Base-by-base conservation (phyloP, 2,329 filamentous ascomycete genomes). In the Monosporascus sp. region DNA sequence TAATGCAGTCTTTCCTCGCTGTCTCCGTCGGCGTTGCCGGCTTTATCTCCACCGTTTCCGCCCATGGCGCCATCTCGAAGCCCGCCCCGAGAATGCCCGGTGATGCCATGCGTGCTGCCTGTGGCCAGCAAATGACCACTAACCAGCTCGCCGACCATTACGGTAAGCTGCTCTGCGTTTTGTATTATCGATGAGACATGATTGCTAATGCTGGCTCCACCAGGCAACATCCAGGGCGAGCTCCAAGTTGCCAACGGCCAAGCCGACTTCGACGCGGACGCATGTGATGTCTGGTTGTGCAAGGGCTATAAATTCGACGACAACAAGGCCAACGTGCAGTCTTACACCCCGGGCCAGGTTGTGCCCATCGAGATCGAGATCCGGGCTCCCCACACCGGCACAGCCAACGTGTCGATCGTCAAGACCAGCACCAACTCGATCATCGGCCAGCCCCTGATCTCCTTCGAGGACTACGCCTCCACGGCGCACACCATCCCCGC, bases 271-370 rank as follows among this genome's bases (percentile, higher is more conserved):
- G 68, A 78, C 51, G 69, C 70, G 46, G 63, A 65, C 1, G 63
- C 67, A 38, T 82, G 79, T 65, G 69, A 79, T 60, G 69, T 80
- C 61, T 80, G 73, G 73, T 72, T 79, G 47, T 82, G 79, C 77
- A 81, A 82, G 69, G 81, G 81, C 55, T 77, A 77, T 68, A 75
- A 82, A 62, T 81, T 76, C 67, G 73, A 62, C 46, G 81, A 84
- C 69, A 80, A 80, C 70, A 76, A 66, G 56, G 49, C 50, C 52
- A 78, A 78, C 59, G 71, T 83, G 48, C 72, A 79, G 58, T 70
- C 65, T 42, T 83, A 75, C 72, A 76, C 72, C 18, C 65, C 74
- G n/a, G 77, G 78, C 54, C 67, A 80, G 64, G 66, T 65, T 37
- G 68, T 81, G 31, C 51, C 54, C 49, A 60, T 80, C 57, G 68